Evolutionary conservation across 352 stramenopile species (phyloP), one percentile per base, ranked within the genome.

Genomic region (Phytophthora capsici): DNA sequence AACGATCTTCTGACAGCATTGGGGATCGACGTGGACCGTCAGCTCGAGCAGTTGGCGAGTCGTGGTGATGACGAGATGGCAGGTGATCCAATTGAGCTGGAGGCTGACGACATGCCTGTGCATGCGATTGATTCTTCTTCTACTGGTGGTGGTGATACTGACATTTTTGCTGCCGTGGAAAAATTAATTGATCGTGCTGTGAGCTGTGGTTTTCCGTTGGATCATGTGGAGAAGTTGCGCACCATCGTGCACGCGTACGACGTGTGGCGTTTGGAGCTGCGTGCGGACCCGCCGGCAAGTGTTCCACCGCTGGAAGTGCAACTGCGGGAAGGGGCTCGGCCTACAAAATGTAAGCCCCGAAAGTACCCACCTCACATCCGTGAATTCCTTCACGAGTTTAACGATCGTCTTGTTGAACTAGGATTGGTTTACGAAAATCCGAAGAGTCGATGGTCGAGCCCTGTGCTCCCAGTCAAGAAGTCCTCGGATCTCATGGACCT

Each of bases 401-500:
- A 46, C 7, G 3, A 23, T 5, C n/a, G 19, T 23, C 40, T 46
- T 46, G 40, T 46, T 23, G 17, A 46, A 10, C 17, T 46, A 46
- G 40, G 45, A 52, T 16, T 52, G 4, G 25, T 52, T 1, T 52
- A 26, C 23, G 26, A 52, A 16, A 52, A 40, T 4, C 13, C 45
- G 4, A 25, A 22, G 6, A 52, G 45, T 25, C 45, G 45, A 26
- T 40, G 14, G n/a, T 5, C 45, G n/a, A 52, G 38, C 13, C 54
- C 47, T 16, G 62, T 63, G 1, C 12, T 65, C 17, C 54, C 54
- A 1, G 54, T 65, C 13, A 54, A 59, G 36, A 70, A 61, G 43
- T 44, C 47, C 0, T 30, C 28, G 0, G 40, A 48, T 0, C 6
- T 53, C 4, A 52, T 56, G 28, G 36, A 63, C 4, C 3, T 65